A percentile compares a stretch with the other conserved stretches of the same genome.
Conservation (phyloP, 2,329 filamentous ascomycete species). For the Alternaria tenuissima region DNA sequence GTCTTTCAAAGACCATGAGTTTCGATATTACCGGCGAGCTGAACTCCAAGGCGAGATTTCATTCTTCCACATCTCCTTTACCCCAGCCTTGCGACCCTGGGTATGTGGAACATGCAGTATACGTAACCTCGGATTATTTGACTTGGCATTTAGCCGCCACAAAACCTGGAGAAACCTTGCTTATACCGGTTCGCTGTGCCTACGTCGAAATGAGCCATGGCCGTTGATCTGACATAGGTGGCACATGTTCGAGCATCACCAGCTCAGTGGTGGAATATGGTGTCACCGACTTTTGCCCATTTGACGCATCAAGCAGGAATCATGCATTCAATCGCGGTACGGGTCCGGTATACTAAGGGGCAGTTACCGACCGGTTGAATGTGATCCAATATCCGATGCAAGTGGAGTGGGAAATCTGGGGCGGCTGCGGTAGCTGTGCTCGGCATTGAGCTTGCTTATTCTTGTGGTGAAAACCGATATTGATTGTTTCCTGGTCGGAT, state of each 20-base stretch:
- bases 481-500: neutral
- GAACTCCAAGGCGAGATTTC: neutral
- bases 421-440: constrained; percentile 5
- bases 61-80: neutral
- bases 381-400: constrained; percentile 30
- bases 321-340: constrained; percentile 1
- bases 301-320: neutral
- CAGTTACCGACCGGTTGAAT: constrained; percentile 37
- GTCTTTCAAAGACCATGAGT: neutral
- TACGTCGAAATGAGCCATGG: neutral
- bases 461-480: neutral
- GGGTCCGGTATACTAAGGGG: constrained; percentile 5
- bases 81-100: neutral
- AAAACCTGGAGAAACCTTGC: constrained; percentile 12
- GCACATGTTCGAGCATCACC: constrained; percentile 14
- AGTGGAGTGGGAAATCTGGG: constrained; percentile 19
- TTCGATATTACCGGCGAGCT: neutral
- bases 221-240: constrained; percentile 5
- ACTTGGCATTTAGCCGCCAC: constrained; percentile 8
- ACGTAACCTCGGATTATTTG: neutral
- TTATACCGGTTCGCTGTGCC: neutral
- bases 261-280: constrained; percentile 21
- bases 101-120: neutral
- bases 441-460: neutral
- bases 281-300: neutral